Base-by-base conservation (phyloP, 176 grass and related monocot genomes). In the Zizania latifolia region DNA sequence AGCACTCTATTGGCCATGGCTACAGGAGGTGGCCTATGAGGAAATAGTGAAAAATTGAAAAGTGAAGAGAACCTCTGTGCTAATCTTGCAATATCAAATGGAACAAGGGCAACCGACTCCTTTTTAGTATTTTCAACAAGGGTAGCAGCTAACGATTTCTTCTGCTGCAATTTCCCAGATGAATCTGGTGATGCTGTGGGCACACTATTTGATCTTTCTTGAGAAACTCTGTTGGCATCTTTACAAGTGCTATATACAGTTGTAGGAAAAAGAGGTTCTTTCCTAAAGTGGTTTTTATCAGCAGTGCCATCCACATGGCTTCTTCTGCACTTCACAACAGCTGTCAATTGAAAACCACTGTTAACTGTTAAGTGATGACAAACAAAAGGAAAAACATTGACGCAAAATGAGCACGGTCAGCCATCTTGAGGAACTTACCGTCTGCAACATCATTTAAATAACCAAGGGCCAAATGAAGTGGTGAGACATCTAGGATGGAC, bases 81-180 rank as follows among this genome's bases (percentile, higher is more conserved):
- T 48, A 93, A 79, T 86, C 81, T 97, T 82, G 88, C 83, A 81
- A 97, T 90, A 44, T 92, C 86, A 54, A 69, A 39, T 33, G 91
- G 91, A 68, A 99, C 95, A 70, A 88, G 88, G 64, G 86, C 95
- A 83, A 92, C 79, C 30, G 75, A 72, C 38, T 84, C 81, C 83
- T 84, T 99, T 88, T 83, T 78, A 55, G 79, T 87, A 73, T 24
- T 75, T 70, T 99, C 95, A 68, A 99, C 65, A 54, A 94, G 91
- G 50, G 86, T 94, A 83, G 95, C 89, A 81, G 89, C 89, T 77
- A 92, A 84, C 28, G 91, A 86, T 83, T 99, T 99, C 84, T 83
- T 93, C 15, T 80, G 86, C 62, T 86, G 86, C 59, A 67, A 56
- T 71, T 88, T 68, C 58, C 79, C 76, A 83, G 87, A 39, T 75